These are phyloP conservation scores for Stachybotrys chlorohalonatus DNA, from an alignment of 2,329 filamentous ascomycete species.

Conservation along the genomic window DNA sequence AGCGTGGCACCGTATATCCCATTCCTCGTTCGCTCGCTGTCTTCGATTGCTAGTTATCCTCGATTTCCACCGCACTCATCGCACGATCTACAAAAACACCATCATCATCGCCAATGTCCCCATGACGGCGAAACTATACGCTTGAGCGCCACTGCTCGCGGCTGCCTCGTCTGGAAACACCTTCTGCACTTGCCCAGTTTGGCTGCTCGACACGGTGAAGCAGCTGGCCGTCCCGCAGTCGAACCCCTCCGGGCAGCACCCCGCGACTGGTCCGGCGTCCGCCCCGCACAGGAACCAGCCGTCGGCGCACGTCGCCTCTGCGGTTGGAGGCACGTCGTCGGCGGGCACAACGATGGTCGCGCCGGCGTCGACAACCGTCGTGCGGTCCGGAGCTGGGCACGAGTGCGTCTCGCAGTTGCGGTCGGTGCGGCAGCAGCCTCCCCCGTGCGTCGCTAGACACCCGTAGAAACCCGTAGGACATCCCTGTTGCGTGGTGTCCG, in stretches of 20 bases:
- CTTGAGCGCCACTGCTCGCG: neutral
- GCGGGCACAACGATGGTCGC: conserved; percentile 62
- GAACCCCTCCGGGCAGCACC: conserved; percentile 78
- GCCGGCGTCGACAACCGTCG: conserved; percentile 58
- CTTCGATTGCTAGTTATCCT: too few species aligned
- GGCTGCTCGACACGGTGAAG: conserved; percentile 42
- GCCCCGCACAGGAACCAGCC: conserved; percentile 70
- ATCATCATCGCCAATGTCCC: too few species aligned
- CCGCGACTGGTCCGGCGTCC: conserved; percentile 52
- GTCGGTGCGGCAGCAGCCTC: conserved; percentile 79
- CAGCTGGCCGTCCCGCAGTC: conserved; percentile 65
- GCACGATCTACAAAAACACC: too few species aligned
- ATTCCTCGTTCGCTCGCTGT: too few species aligned
- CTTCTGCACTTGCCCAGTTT: conserved; percentile 50
- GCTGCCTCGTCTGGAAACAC: conserved; percentile 27
- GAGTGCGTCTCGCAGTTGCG: conserved; percentile 75
- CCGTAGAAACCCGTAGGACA: conserved; percentile 92
- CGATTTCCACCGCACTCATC: too few species aligned
- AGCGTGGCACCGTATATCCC: too few species aligned
- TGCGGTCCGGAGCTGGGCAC: conserved; percentile 54
- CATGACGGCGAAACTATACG: too few species aligned
- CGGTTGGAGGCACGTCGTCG: conserved; percentile 32
- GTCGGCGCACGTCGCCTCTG: conserved; percentile 51
- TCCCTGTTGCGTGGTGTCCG: conserved; percentile 28
- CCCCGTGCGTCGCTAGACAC: conserved; percentile 75